phyloP scores from a whole-genome alignment of 2,329 filamentous ascomycete species.

The Atkinsonella texensis region DNA sequence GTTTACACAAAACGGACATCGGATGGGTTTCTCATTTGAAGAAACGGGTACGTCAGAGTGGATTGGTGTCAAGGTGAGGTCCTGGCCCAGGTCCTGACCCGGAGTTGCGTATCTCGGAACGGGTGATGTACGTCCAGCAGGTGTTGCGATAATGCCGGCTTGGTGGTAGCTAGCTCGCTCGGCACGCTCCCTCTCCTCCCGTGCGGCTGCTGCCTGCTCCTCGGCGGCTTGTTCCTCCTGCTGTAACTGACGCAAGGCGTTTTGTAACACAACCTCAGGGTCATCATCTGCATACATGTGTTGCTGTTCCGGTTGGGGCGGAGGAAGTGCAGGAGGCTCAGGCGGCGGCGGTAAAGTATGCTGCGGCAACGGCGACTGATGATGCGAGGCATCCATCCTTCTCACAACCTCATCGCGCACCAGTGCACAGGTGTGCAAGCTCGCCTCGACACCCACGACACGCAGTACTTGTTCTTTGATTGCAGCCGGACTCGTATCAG shows the following conservation, averaged over 20 bases:
- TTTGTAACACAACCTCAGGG: slow-evolving; percentile 45
- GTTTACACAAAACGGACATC: slow-evolving; percentile 51
- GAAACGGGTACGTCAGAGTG: slow-evolving; percentile 35
- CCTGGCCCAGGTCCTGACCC: slow-evolving; percentile 22
- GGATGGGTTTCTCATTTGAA: slow-evolving; percentile 35
- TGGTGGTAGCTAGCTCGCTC: slow-evolving; percentile 25
- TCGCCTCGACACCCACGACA: slow-evolving; percentile 42
- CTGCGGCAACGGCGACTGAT: slow-evolving; percentile 12
- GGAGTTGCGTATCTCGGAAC: slow-evolving; percentile 24
- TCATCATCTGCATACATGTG: slow-evolving; percentile 38
- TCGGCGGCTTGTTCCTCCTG: slow-evolving; percentile 47
- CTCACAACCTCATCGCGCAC: slow-evolving; percentile 47
- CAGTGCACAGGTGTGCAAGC: slow-evolving; percentile 40
- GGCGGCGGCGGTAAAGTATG: slow-evolving; percentile 9
- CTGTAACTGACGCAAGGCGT: slow-evolving; percentile 45
- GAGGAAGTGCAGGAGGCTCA: slow-evolving; percentile 10
- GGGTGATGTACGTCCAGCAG: slow-evolving; percentile 16
- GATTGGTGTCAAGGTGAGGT: slow-evolving; percentile 44
- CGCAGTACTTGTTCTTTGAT: slow-evolving; percentile 46
- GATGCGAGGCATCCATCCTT: slow-evolving; percentile 15
- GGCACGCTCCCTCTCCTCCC: slow-evolving; percentile 38
- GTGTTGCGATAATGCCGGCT: slow-evolving; percentile 21
- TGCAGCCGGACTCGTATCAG: slow-evolving; percentile 46
- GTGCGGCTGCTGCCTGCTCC: slow-evolving; percentile 41
- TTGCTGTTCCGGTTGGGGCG: not conserved